Evolutionary conservation across 2,329 filamentous ascomycete species (phyloP).

Genomic region (Calonectria naviculata): DNA sequence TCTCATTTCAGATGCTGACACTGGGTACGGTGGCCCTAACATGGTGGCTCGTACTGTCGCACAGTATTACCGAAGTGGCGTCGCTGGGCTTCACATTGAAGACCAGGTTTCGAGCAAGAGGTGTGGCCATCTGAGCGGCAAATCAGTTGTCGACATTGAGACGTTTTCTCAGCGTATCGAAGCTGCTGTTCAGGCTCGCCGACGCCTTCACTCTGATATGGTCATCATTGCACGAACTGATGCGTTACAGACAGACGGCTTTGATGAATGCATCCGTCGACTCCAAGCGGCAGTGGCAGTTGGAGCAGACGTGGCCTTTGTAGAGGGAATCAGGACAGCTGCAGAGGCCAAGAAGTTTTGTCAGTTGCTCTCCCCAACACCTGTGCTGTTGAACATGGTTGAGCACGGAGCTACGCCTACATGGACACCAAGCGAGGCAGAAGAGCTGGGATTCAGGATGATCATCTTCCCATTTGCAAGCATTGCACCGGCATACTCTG

Average conservation of each 20-base stretch:
- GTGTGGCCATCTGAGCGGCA: not conserved
- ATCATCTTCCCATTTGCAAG: not conserved
- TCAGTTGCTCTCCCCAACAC: not conserved
- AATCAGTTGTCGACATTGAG: not conserved
- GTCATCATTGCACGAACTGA: not conserved
- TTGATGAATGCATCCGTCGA: not conserved
- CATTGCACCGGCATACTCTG: not conserved
- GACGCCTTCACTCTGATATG: not conserved
- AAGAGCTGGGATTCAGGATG: not conserved
- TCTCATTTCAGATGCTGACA: slow-evolving; percentile 72
- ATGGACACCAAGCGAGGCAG: not conserved
- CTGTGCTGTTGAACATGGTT: not conserved
- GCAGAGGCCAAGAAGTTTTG: not conserved
- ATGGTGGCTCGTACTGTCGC: not conserved
- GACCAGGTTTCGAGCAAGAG: not conserved
- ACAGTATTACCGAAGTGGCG: not conserved
- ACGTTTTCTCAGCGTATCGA: not conserved
- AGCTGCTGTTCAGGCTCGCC: not conserved
- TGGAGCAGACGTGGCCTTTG: not conserved
- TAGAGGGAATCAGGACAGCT: not conserved
- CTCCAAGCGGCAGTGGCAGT: not conserved
- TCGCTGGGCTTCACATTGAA: not conserved
- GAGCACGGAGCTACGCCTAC: not conserved
- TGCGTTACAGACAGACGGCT: not conserved
- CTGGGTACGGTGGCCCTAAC: slow-evolving; percentile 45